Conservation (phyloP, 2,329 filamentous ascomycete genomes). For the Botrytis byssoidea region DNA sequence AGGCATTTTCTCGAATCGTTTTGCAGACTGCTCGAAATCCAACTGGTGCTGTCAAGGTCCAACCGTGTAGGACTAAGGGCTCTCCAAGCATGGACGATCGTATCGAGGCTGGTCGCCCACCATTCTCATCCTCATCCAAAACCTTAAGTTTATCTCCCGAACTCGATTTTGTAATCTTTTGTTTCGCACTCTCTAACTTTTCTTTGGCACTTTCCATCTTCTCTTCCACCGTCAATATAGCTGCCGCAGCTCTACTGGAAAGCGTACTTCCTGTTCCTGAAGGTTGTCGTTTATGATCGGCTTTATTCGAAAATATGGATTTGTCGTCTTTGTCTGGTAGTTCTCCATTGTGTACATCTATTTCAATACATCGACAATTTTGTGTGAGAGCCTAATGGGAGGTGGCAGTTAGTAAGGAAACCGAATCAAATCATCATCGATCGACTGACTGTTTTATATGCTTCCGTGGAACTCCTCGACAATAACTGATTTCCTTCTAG, state of each 20-base stretch:
- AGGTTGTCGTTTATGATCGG: conserved; percentile 47
- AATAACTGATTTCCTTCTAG: conserved; percentile 81
- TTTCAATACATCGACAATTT: conserved; percentile 87
- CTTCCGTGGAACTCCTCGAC: conserved; percentile 69
- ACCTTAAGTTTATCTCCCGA: conserved; percentile 23
- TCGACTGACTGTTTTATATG: conserved; percentile 68
- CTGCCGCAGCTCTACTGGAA: conserved; percentile 35
- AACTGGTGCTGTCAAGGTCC: conserved; percentile 82
- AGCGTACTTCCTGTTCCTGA: conserved; percentile 36
- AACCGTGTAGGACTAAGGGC: conserved; percentile 81
- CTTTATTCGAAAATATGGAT: conserved; percentile 40
- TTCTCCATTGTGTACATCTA: conserved; percentile 88
- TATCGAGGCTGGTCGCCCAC: conserved; percentile 35
- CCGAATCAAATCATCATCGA: neutral
- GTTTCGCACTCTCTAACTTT: conserved; percentile 34
- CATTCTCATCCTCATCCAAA: conserved; percentile 24
- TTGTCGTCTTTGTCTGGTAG: conserved; percentile 36
- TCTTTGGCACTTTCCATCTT: conserved; percentile 30
- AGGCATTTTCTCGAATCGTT: conserved; percentile 76
- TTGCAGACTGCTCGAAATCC: conserved; percentile 84
- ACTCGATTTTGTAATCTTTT: conserved; percentile 26
- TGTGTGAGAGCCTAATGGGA: conserved; percentile 61
- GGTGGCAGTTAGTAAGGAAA: conserved; percentile 21
- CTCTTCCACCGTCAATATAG: conserved; percentile 26
- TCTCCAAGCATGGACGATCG: conserved; percentile 49